Base-by-base conservation (phyloP, 305 asterid species). In the Caryopteris hybrid region DNA sequence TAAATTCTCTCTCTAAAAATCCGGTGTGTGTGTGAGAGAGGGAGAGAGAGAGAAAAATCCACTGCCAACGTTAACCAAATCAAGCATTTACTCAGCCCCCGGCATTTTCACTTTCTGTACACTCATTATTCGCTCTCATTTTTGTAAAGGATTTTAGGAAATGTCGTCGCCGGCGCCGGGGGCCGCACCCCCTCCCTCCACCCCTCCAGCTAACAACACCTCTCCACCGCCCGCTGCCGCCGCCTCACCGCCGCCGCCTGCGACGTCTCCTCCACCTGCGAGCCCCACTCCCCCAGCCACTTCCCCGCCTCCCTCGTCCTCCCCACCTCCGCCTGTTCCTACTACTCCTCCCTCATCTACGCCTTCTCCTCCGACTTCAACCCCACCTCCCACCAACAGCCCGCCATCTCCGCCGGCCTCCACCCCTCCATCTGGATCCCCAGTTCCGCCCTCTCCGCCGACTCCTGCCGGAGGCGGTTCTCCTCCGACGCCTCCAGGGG, bases 191-290 rank as follows among this genome's bases (percentile, higher is more conserved):
- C 81, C 90, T 11, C 80, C 94, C 0, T 5, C 79, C 2, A 82
- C 93, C 0, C 81, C 90, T 11, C 80, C 94, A 0, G 6, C 79
- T 3, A 82, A 80, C 78, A 16, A 75, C 23, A 66, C 89, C 3
- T 31, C 95, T 0, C 84, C 92, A 1, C 88, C 96, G 0, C 83
- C 89, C 5, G 45, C 87, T 13, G 69, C 79, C 4, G 11, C 81
- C 1, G 57, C 17, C 0, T 22, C 88, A 2, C 77, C 86, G 10
- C 78, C 85, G 9, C 77, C 85, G 0, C 41, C 90, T 0, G 64
- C 69, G 25, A 39, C 80, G 4, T 3, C 86, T 8, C 84, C 87
- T 2, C 84, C 89, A 4, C 81, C 90, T 5, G 18, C 81, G 1
- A 58, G 57, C 25, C 76, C 88, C 7, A 45, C 57, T 2, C 84